Conservation (phyloP, 106 monocot species). For the Gastrodia elata region DNA sequence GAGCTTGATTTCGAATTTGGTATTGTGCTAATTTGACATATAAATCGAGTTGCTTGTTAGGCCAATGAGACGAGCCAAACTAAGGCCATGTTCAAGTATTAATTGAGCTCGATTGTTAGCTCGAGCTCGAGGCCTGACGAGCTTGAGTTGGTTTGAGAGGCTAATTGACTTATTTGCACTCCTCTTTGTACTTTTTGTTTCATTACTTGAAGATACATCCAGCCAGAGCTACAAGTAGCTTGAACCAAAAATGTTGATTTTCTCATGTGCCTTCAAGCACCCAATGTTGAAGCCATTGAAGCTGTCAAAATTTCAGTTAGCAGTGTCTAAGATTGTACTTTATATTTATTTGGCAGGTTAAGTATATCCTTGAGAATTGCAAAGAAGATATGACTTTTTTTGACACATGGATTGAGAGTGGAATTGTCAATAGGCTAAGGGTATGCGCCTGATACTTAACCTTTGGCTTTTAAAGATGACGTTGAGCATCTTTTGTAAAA, state of each 20-base stretch:
- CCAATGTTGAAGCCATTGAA: not conserved
- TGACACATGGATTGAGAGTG: slow-evolving; percentile 96
- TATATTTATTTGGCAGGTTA: slow-evolving; percentile 45
- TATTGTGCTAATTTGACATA: too few species aligned
- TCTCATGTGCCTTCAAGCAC: not conserved
- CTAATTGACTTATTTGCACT: too few species aligned
- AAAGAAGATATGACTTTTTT: slow-evolving; percentile 99
- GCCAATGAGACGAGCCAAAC: too few species aligned
- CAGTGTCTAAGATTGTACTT: slow-evolving; percentile 3
- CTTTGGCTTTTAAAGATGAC: slow-evolving; percentile 4
- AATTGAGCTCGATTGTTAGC: too few species aligned
- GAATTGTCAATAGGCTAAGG: slow-evolving; percentile 69
- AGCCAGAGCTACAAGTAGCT: not conserved
- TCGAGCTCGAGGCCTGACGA: too few species aligned
- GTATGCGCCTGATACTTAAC: slow-evolving; percentile 26
- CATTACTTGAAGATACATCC: not conserved
- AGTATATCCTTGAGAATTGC: slow-evolving; percentile 87
- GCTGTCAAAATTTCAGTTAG: not conserved
- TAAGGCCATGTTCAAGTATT: too few species aligned
- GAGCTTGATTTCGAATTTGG: too few species aligned
- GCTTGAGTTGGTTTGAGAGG: too few species aligned
- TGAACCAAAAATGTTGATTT: not conserved
- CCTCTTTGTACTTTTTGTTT: too few species aligned
- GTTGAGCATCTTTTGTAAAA: not conserved
- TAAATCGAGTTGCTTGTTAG: too few species aligned